phyloP scores from a whole-genome alignment of 768 basidiomycete species.

The Boletus reticulatus region DNA sequence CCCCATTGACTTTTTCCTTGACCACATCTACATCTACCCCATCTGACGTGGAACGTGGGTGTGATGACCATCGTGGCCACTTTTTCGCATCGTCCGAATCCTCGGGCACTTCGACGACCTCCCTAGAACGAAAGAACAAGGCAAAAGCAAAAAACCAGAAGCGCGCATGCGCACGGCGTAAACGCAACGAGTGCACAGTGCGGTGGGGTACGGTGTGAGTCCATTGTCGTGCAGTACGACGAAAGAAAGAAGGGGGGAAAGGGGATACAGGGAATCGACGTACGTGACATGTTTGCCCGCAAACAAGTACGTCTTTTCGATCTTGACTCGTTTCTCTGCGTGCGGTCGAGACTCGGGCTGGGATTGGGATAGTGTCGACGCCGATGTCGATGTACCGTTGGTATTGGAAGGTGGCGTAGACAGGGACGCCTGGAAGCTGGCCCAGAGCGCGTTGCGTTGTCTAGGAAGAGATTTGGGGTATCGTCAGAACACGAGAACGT shows the following conservation, averaged over 20 bases:
- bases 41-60: not conserved
- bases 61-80: slow-evolving; percentile 57
- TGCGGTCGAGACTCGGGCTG: not conserved
- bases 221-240: no score
- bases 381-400: not conserved
- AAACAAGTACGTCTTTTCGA: slow-evolving; percentile 69
- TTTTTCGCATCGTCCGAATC: slow-evolving; percentile 72
- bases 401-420: slow-evolving; percentile 23
- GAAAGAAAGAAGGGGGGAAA: no score
- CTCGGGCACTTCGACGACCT: slow-evolving; percentile 70
- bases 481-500: not conserved
- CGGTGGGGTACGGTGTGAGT: no score
- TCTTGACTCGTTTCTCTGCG: slow-evolving; percentile 51
- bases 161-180: no score
- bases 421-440: slow-evolving; percentile 65
- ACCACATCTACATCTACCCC: not conserved
- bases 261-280: not conserved
- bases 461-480: slow-evolving; percentile 32
- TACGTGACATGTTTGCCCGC: slow-evolving; percentile 77
- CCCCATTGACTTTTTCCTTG: not conserved
- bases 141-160: no score
- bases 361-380: not conserved
- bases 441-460: slow-evolving; percentile 63
- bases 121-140: slow-evolving; percentile 40
- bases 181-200: no score